Evolutionary conservation across 331 rosid species (phyloP), one percentile per base, ranked within the genome.

Genomic region (Saraca asoca): DNA sequence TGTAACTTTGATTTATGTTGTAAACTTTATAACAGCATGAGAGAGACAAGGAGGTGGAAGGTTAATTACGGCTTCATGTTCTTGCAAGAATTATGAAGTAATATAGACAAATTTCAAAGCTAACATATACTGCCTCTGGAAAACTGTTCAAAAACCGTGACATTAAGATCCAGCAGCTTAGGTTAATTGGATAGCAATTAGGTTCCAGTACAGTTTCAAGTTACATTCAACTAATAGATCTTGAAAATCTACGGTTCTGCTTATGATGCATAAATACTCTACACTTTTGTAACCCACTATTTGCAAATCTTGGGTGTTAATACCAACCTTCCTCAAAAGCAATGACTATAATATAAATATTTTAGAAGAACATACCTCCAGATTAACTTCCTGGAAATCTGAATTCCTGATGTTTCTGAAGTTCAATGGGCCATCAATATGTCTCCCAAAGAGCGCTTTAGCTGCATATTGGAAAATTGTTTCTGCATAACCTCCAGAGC

Each of bases 401-500:
- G 96, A 73, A 79, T 94, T 90, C 78, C 73, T 78, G 34, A 88
- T 84, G 53, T 73, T 81, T 77, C 52, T 94, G 59, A 90, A 90
- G 67, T 79, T 87, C 73, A 90, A 77, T 61, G 97, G 90, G 61
- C 82, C 97, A 71, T 81, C 85, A 37, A 86, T 75, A 67, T 81
- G 85, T 79, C 75, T 88, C 59, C 90, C 96, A 71, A 88, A 90
- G 19, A 94, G 82, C 58, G 73, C 48, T 83, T 88, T 86, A 13
- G 95, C 95, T 54, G 92, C 96, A 78, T 86, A 74, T 67, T 81
- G 81, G 67, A 90, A 94, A 51, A 90, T 75, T 52, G 92, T 88
- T 86, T 88, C 95, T 5, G 90, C 97, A 76, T 94, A 94, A 66
- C 97, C 97, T 43, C 98, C 96, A 56, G 95, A 90, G 83, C 98